Conservation (phyloP, 1,284 basidiomycete genomes). For the Tylopilus orsonianus region DNA sequence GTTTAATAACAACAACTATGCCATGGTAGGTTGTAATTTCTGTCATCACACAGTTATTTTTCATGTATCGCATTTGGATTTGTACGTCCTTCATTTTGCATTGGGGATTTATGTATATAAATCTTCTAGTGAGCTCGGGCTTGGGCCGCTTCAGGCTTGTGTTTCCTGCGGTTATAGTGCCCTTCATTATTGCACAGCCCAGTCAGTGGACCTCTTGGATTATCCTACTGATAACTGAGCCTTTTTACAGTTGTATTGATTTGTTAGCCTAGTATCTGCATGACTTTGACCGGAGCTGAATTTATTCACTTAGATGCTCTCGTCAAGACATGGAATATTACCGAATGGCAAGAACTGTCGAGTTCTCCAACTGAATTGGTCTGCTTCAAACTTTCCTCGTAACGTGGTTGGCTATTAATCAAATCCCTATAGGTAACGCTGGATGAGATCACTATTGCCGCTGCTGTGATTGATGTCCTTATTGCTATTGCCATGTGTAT, state of each 20-base stretch:
- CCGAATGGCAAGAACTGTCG: neutral
- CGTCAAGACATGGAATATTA: neutral
- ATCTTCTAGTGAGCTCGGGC: neutral
- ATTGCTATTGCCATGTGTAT: neutral
- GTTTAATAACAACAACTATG: neutral
- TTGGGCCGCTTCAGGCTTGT: neutral
- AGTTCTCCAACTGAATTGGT: neutral
- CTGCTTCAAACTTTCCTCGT: neutral
- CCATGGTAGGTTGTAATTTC: neutral
- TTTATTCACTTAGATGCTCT: neutral
- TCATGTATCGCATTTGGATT: neutral
- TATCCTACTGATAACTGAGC: neutral
- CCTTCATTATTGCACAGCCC: neutral
- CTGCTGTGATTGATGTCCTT: neutral
- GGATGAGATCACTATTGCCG: neutral
- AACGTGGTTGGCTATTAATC: neutral
- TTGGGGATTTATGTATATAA: neutral
- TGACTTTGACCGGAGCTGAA: neutral
- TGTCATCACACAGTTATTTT: neutral
- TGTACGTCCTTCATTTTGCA: neutral
- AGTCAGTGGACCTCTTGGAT: neutral
- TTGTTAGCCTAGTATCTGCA: neutral
- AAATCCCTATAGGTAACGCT: neutral
- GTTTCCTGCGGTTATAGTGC: neutral
- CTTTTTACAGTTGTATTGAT: neutral